phyloP scores from a whole-genome alignment of 176 grass and related monocot species.

The Avena atlantica region DNA sequence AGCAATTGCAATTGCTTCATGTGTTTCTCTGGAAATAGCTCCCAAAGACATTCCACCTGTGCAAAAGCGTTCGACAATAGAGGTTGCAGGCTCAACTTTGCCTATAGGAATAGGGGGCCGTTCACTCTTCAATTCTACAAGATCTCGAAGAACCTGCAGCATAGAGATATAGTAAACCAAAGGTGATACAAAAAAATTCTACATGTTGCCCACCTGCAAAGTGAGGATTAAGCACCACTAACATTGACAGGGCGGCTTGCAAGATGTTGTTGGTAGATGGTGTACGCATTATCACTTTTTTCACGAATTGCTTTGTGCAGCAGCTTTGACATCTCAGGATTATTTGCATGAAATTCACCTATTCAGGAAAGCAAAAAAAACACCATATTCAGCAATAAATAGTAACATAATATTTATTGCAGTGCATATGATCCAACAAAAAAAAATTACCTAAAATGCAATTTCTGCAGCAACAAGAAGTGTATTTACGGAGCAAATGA shows the following conservation, averaged over 20 bases:
- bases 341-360: slow-evolving; percentile 99
- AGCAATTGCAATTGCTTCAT: slow-evolving; percentile 99
- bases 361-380: slow-evolving; percentile 32
- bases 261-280: slow-evolving; percentile 98
- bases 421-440: not conserved
- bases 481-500: not conserved
- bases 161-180: slow-evolving; percentile 38
- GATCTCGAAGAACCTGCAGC: slow-evolving; percentile 92
- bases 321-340: slow-evolving; percentile 99
- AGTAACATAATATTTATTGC: not conserved
- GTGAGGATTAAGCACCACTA: slow-evolving; percentile 52
- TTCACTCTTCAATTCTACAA: slow-evolving; percentile 92
- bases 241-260: slow-evolving; percentile 98
- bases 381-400: slow-evolving; percentile 30
- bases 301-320: slow-evolving; percentile 96
- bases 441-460: slow-evolving; percentile 18
- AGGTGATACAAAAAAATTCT: slow-evolving; percentile 23
- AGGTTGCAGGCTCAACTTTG: slow-evolving; percentile 95
- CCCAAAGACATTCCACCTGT: slow-evolving; percentile 99
- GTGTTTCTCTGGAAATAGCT: slow-evolving; percentile 99
- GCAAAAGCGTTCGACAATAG: slow-evolving; percentile 94
- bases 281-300: slow-evolving; percentile 93
- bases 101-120: slow-evolving; percentile 81
- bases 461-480: slow-evolving; percentile 26
- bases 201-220: slow-evolving; percentile 31